phyloP scores from a whole-genome alignment of 163 green algal species.

The Coccomyxa subellipsoidea region DNA sequence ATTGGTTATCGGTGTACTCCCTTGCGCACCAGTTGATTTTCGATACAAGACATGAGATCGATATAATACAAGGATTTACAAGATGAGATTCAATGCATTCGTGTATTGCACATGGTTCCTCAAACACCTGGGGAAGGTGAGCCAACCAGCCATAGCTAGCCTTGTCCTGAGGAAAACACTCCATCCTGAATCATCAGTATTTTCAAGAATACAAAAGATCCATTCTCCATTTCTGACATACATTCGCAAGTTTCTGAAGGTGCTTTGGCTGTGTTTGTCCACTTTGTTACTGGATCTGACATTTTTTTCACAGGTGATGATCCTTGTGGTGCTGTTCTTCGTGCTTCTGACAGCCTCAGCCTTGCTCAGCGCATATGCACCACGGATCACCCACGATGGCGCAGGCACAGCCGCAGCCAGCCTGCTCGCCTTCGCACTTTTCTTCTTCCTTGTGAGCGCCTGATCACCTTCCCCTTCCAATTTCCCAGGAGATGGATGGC shows the following conservation, averaged over 20 bases:
- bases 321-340: conserved; percentile 32
- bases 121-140: conserved; percentile 41
- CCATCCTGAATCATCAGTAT: background rate
- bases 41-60: no score
- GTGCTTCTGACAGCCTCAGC: conserved; percentile 1
- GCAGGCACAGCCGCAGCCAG: background rate
- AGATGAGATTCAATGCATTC: conserved; percentile 27
- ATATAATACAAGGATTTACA: background rate
- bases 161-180: background rate
- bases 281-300: background rate
- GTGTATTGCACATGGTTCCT: conserved; percentile 37
- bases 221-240: background rate
- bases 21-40: no score
- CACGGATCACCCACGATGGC: background rate
- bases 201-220: background rate
- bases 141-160: background rate
- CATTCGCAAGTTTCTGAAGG: no score
- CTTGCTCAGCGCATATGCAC: background rate
- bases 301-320: conserved; percentile 15
- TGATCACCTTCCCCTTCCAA: no score
- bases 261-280: background rate
- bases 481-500: no score
- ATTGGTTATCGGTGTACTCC: no score
- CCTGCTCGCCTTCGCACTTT: background rate
- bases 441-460: background rate